Base-by-base conservation (phyloP, 495 filamentous ascomycete genomes). In the Penicillium turbatum region DNA sequence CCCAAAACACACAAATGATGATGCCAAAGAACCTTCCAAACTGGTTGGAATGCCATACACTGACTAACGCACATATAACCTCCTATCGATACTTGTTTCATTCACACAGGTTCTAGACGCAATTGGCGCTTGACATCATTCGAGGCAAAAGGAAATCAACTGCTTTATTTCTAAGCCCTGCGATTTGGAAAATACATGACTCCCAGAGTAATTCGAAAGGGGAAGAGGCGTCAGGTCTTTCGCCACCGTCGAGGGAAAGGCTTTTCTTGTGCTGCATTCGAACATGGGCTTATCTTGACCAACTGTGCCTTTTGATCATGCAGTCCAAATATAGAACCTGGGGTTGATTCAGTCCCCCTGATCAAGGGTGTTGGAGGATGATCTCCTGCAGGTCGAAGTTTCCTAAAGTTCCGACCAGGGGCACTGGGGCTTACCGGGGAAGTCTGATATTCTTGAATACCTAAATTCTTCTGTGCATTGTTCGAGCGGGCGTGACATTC, bases 401-500 rank as follows among this genome's bases (percentile, higher is more conserved):
- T 49, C 43, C 27, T 40, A 35, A 51, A 15, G 13, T 54, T 41
- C 48, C 39, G 29, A 53, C 12, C 38, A 41, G 4, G 38, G 30
- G 2, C 15, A 3, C 17, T 30, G 21, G 19, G 30, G 30, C 30
- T 53, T 17, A 15, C 47, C 27, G 19, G 16, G 39, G 17, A 46
- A 17, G 53, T 40, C 49, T 42, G 45, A 48, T 50, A 45, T 57
- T 60, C 55, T 62, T 59, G 53, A 64, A 68, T 62, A 30, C 54
- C 60, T 47, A 37, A 54, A 48, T 35, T 57, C 17, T 55, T 68
- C 48, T 21, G 49, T 63, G 56, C 72, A 75, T 73, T 64, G 59
- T 61, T 67, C 43, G 46, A 53, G 58, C 54, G 50, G 70, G 67
- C 62, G 53, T 59, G 32, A 57, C 70, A 73, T 75, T 71, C 72